A percentile compares a stretch with the other conserved stretches of the same genome.
phyloP scores from a whole-genome alignment of 2,329 filamentous ascomycete genomes.

The Aspergillus candidus region DNA sequence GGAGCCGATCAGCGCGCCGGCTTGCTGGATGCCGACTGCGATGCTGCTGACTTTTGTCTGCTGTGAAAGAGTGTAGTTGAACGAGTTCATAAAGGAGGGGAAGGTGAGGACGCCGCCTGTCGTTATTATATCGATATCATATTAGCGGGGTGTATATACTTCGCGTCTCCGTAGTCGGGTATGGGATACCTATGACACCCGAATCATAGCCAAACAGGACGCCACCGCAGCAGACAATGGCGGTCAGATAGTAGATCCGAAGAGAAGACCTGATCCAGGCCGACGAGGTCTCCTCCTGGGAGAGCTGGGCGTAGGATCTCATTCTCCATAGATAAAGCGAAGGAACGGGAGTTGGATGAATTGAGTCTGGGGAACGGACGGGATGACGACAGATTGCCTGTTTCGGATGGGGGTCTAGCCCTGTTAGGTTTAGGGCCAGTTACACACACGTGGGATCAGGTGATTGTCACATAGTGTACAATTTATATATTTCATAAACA shows the following conservation, averaged over 20 bases:
- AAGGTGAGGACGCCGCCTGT: conserved; percentile 45
- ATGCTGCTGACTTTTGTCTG: conserved; percentile 43
- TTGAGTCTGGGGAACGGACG: no score
- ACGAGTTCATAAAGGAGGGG: conserved; percentile 40
- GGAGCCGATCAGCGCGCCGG: conserved; percentile 49
- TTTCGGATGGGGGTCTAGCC: no score
- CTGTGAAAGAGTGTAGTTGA: conserved; percentile 34
- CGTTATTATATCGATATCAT: neutral
- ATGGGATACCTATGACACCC: conserved; percentile 35
- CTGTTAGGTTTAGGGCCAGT: no score
- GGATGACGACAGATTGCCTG: no score
- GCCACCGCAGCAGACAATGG: conserved; percentile 48
- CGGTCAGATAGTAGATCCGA: conserved; percentile 48
- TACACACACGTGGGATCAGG: no score
- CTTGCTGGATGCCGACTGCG: conserved; percentile 48
- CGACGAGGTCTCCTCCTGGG: conserved; percentile 11
- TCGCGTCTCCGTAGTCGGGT: neutral
- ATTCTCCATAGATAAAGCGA: conserved; percentile 1
- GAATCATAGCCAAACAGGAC: conserved; percentile 41
- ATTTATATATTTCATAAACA: no score
- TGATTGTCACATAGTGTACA: no score
- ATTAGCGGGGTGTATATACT: no score
- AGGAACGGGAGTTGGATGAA: neutral
- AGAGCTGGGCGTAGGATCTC: conserved; percentile 14
- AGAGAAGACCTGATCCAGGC: conserved; percentile 11